Percentiles rank a stretch among this genome's conserved stretches.
phyloP scores from a whole-genome alignment of 2,329 filamentous ascomycete genomes.

The Cephalotrichum gorgonifer region DNA sequence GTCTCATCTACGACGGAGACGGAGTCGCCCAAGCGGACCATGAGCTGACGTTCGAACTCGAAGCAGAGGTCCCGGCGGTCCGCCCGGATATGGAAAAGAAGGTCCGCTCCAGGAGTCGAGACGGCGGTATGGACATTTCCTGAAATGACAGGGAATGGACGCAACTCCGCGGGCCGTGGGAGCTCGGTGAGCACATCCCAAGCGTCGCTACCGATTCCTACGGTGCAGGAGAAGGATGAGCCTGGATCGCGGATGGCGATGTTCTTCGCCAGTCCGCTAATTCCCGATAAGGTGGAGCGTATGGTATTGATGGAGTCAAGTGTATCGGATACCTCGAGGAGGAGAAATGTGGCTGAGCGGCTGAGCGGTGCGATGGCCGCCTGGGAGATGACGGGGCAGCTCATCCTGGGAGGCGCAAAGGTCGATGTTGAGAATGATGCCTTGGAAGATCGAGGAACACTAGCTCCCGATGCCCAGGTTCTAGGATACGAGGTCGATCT shows the following conservation, averaged over 20 bases:
- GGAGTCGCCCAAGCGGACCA: slow-evolving; percentile 34
- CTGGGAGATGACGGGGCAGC: too few species aligned
- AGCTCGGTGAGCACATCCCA: slow-evolving; percentile 36
- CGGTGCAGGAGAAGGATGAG: slow-evolving; percentile 36
- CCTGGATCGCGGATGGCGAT: slow-evolving; percentile 39
- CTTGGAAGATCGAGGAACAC: too few species aligned
- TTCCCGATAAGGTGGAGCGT: slow-evolving; percentile 29
- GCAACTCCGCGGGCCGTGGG: slow-evolving; percentile 39
- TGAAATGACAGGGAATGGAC: slow-evolving; percentile 34
- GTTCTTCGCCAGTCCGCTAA: slow-evolving; percentile 39
- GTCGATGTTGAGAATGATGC: too few species aligned
- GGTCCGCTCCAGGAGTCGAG: slow-evolving; percentile 44
- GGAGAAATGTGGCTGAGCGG: slow-evolving; percentile 40
- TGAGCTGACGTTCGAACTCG: slow-evolving; percentile 45
- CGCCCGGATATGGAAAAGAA: slow-evolving; percentile 48
- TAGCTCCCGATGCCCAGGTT: too few species aligned
- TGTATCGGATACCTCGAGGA: slow-evolving; percentile 27
- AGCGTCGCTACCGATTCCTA: slow-evolving; percentile 39
- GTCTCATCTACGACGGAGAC: slow-evolving; percentile 41
- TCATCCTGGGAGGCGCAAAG: too few species aligned
- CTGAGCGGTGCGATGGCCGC: slow-evolving; percentile 40
- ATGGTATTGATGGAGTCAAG: slow-evolving; percentile 26
- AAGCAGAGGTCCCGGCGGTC: slow-evolving; percentile 47
- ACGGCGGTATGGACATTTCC: slow-evolving; percentile 39
- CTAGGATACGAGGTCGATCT: too few species aligned